phyloP scores from a whole-genome alignment of 805 yeast species.

The Saturnispora silvae region DNA sequence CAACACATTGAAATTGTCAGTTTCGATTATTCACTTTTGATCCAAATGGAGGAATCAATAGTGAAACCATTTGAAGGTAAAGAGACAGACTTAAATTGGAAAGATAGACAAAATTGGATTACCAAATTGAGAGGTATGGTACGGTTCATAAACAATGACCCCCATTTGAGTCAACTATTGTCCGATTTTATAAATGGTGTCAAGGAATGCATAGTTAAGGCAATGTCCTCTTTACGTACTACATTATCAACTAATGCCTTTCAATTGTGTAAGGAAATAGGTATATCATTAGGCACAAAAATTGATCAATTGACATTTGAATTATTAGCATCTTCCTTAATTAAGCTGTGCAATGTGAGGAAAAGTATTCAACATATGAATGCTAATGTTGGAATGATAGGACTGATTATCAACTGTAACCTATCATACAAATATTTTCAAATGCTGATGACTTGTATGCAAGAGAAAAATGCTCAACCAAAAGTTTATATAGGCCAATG shows the following conservation, averaged over 20 bases:
- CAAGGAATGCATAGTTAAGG: conserved; percentile 53
- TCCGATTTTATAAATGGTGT: conserved; percentile 26
- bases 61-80: conserved; percentile 44
- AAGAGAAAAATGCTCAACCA: conserved; percentile 65
- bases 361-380: conserved; percentile 54
- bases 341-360: conserved; percentile 47
- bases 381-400: conserved; percentile 44
- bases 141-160: conserved; percentile 37
- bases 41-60: conserved; percentile 21
- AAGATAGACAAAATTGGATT: conserved; percentile 52
- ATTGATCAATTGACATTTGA: conserved; percentile 42
- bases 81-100: conserved; percentile 90
- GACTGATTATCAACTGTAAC: conserved; percentile 45
- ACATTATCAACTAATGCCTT: conserved; percentile 71
- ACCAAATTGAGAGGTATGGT: conserved; percentile 46
- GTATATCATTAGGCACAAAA: conserved; percentile 28
- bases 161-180: conserved; percentile 3
- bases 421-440: conserved; percentile 41
- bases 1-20: conserved; percentile 17
- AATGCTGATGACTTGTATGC: conserved; percentile 39
- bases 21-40: conserved; percentile 17
- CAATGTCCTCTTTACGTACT: conserved; percentile 68
- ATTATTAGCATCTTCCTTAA: conserved; percentile 33
- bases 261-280: conserved; percentile 62
- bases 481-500: conserved; percentile 61